Evolutionary conservation across 1,139 yeast species (phyloP), one percentile per base, ranked within the genome.

Genomic region (Hemisphaericaspora lyxosophila): DNA sequence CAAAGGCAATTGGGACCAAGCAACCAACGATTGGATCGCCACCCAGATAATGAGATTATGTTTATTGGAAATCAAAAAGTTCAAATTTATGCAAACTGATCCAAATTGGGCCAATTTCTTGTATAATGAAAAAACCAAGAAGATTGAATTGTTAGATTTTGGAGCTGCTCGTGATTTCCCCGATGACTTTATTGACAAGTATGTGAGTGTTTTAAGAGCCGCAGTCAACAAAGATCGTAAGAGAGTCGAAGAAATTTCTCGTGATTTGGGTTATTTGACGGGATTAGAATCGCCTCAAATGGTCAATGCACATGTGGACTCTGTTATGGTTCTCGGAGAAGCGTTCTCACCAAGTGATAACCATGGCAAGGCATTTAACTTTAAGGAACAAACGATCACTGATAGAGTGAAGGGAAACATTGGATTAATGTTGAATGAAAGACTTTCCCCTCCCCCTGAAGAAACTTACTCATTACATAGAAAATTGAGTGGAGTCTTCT

Each of bases 51-150:
- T 94, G 96, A 75, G 88, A 47, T 71, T 92, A 34, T 89, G 97
- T 54, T 68, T 92, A 36, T 69, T 78, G 50, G 99, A 92, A 62
- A 85, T 94, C 55, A 88, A 88, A 23, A 70, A 78, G 50, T 90
- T 85, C 68, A 78, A 76, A 53, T 92, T 85, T 64, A 92, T 92
- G 99, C 99, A 92, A 64, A 90, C 98, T 1, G 99, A 92, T 63
- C 99, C 99, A 34, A 92, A 92, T 63, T 94, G 98, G 98, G 97
- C 98, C 36, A 92, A 92, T 60, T 94, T 94, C 64, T 67, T 94
- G 45, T 89, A 85, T 67, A 89, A 90, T 55, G 72, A 71, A 29
- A 49, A 67, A 16, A 78, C 85, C 3, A 46, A 53, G n/a, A 80
- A 83, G 60, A 78, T 92, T 43, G 97, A 90, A 60, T 70, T 92